Base-by-base conservation (phyloP, 495 filamentous ascomycete species). In the Hypomontagnella monticulosa region DNA sequence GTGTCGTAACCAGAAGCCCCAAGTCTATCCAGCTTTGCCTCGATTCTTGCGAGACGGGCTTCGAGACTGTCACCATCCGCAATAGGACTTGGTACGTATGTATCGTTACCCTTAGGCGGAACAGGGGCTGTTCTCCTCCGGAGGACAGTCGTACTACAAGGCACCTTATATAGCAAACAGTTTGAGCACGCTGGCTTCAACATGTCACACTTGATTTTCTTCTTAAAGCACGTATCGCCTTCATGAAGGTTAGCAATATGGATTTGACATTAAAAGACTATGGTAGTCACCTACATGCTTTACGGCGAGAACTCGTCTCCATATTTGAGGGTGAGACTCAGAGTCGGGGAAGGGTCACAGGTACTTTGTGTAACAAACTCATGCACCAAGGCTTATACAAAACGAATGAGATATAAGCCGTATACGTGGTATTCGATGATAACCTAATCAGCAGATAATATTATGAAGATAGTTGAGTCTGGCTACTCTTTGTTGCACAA, bases 181-280 rank as follows among this genome's bases (percentile, higher is more conserved):
- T 76, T 74, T 11, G 74, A 76, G 57, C 74, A 76, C 3, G 61
- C 50, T 7, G 74, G 72, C 50, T 70, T 76, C 20, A 74, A 32
- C 67, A 67, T 73, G 51, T 76, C 73, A 58, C 73, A 76, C 36
- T 65, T 73, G 15, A 76, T 72, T 50, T 76, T 76, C 48, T 74
- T 76, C 67, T 67, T 69, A 34, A 74, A 74, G 63, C 73, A 76
- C 2, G 73, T 71, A 46, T 76, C 73, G 42, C 73, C 64, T 67
- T 30, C 5, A 20, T 18, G 57, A 8, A 10, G 9, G 32, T 67
- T 53, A 62, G 41, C 37, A 4, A 42, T 38, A 7, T n/a, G n/a
- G n/a, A n/a, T n/a, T n/a, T n/a, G 14, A 43, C 4, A 37, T 30
- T 12, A 7, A 23, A 15, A 4, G 36, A 8, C 1, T 38, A 4